A percentile compares a stretch with the other conserved stretches of the same genome.
Evolutionary conservation across 2,329 filamentous ascomycete genomes (phyloP).

Genomic region (Botrytis deweyae): DNA sequence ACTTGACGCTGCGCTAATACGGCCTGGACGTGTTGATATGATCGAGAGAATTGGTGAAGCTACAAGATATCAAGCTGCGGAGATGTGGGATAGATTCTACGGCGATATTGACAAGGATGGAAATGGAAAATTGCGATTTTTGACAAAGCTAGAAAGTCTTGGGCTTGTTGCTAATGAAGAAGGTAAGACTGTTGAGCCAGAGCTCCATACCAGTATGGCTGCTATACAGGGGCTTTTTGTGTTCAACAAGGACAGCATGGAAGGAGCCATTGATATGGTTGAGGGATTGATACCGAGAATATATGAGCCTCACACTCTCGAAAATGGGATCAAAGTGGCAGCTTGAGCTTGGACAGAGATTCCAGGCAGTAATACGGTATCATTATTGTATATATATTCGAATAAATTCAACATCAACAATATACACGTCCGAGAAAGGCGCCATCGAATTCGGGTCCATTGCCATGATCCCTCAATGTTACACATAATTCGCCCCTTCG

Average conservation of each 20-base stretch:
- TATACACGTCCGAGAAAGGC: too few relatives aligned
- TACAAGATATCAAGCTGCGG: conserved; percentile 75
- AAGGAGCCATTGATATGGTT: conserved; percentile 80
- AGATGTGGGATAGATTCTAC: conserved; percentile 96
- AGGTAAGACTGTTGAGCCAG: conserved; percentile 25
- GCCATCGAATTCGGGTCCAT: not conserved
- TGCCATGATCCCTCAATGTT: not conserved
- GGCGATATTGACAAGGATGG: conserved; percentile 71
- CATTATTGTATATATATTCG: not conserved
- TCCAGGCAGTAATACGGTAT: not conserved
- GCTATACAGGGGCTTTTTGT: conserved; percentile 92
- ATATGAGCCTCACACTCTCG: conserved; percentile 46
- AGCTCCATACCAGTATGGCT: conserved; percentile 71
- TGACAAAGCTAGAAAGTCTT: conserved; percentile 66
- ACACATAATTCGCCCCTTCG: not conserved
- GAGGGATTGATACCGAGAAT: conserved; percentile 62
- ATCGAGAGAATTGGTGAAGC: conserved; percentile 87
- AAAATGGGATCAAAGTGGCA: conserved; percentile 17
- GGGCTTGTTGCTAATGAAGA: conserved; percentile 62
- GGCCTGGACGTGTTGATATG: conserved; percentile 92
- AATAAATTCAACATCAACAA: not conserved
- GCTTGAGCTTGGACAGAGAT: not conserved
- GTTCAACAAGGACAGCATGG: conserved; percentile 89
- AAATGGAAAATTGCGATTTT: conserved; percentile 64
- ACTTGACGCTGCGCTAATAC: conserved; percentile 79